Percentiles rank a stretch among this genome's conserved stretches.
Evolutionary conservation across 2,329 filamentous ascomycete genomes (phyloP).

Genomic region (Fusarium equiseti): DNA sequence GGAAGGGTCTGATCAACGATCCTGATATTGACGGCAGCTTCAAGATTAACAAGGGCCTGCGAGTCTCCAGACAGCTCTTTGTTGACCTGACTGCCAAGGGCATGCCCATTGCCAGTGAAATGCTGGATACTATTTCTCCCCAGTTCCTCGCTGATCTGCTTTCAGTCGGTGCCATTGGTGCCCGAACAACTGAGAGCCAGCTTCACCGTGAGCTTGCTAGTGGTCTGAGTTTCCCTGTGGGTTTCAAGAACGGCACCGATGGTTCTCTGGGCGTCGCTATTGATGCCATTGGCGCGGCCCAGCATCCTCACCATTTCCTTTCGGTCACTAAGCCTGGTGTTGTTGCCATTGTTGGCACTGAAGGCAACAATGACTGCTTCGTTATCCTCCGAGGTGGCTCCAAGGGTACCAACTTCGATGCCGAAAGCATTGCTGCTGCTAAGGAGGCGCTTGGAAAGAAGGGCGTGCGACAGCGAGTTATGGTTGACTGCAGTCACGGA

Average conservation of each 20-base stretch:
- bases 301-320: slow-evolving; percentile 94
- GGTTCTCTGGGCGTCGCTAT: slow-evolving; percentile 90
- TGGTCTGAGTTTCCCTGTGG: slow-evolving; percentile 95
- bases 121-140: slow-evolving; percentile 97
- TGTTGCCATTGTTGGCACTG: slow-evolving; percentile 92
- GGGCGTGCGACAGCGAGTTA: slow-evolving; percentile 80
- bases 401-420: slow-evolving; percentile 93
- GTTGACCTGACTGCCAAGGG: slow-evolving; percentile 90
- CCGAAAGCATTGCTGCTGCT: slow-evolving; percentile 83
- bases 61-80: slow-evolving; percentile 88
- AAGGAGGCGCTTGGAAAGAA: slow-evolving; percentile 83
- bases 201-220: slow-evolving; percentile 94
- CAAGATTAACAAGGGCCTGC: slow-evolving; percentile 98
- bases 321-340: slow-evolving; percentile 97
- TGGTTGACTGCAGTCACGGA: slow-evolving; percentile 98
- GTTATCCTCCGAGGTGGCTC: slow-evolving; percentile 94
- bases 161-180: slow-evolving; percentile 91
- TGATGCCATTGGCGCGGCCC: slow-evolving; percentile 93
- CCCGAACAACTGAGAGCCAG: slow-evolving; percentile 96
- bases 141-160: slow-evolving; percentile 95
- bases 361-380: slow-evolving; percentile 97
- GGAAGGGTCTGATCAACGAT: slow-evolving; percentile 99
- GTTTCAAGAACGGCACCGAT: slow-evolving; percentile 99
- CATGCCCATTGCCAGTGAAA: slow-evolving; percentile 97
- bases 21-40: slow-evolving; percentile 98